These are phyloP conservation scores for Aspergillus sparsus DNA, from an alignment of 495 filamentous ascomycete species.

Conservation along the genomic window DNA sequence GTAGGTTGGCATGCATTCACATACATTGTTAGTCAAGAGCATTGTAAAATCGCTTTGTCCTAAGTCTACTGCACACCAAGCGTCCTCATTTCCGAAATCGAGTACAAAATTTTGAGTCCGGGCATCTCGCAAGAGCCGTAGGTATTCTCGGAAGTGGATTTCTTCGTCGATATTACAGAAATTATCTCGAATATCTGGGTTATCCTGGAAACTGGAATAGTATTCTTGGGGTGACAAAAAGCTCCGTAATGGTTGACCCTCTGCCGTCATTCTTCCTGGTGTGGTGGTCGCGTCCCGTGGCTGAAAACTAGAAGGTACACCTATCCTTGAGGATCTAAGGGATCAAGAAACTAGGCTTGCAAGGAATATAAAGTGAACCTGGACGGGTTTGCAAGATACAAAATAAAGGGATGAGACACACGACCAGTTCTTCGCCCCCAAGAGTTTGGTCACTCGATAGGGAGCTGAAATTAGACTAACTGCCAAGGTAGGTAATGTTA, in stretches of 20 bases:
- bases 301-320: neutral
- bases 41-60: constrained; percentile 42
- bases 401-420: neutral
- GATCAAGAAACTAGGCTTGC: neutral
- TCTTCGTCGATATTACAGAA: constrained; percentile 60
- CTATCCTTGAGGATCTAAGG: neutral
- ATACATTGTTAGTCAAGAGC: constrained; percentile 38
- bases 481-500: neutral
- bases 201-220: constrained; percentile 35
- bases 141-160: constrained; percentile 44
- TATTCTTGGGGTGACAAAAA: constrained; percentile 36
- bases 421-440: neutral
- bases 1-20: constrained; percentile 5
- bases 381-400: neutral
- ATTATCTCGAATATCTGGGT: constrained; percentile 26
- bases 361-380: neutral
- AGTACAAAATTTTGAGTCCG: constrained; percentile 65
- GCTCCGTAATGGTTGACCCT: constrained; percentile 12
- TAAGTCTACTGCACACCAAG: constrained; percentile 63
- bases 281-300: neutral
- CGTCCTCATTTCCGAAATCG: constrained; percentile 66
- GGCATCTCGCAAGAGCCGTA: constrained; percentile 36
- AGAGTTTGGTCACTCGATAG: neutral
- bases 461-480: too few species aligned
- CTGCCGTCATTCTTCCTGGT: constrained; percentile 20